A percentile compares a stretch with the other conserved stretches of the same genome.
These are phyloP conservation scores for Chrysosporium queenslandicum DNA, from an alignment of 2,329 filamentous ascomycete species.

Conservation along the genomic window DNA sequence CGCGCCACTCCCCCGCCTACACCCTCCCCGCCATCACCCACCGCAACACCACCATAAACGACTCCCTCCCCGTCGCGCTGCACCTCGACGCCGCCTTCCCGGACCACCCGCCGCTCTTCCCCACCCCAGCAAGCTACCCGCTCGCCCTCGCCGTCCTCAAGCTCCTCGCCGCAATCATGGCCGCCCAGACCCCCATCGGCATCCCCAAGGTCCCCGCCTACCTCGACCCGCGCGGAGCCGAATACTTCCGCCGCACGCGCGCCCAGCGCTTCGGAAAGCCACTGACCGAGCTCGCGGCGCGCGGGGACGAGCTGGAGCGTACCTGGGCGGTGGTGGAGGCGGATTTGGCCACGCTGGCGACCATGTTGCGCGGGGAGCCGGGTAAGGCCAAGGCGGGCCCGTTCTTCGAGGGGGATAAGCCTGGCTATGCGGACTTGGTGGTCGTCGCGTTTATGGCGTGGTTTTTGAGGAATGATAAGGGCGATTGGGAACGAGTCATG, in stretches of 20 bases:
- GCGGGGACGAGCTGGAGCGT: conserved; percentile 12
- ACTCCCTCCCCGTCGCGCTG: conserved; percentile 29
- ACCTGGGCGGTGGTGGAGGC: conserved; percentile 19
- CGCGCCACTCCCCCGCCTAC: conserved; percentile 20
- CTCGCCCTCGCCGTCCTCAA: conserved; percentile 24
- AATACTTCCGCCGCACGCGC: conserved; percentile 32
- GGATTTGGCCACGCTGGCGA: conserved; percentile 22
- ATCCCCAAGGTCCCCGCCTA: conserved; percentile 30
- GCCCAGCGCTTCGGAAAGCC: conserved; percentile 25
- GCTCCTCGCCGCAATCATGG: conserved; percentile 9
- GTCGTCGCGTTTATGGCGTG: conserved; percentile 15
- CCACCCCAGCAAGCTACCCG: conserved; percentile 25
- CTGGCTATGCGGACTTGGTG: conserved; percentile 17
- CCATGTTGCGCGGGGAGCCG: conserved; percentile 21
- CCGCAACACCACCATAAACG: conserved; percentile 20
- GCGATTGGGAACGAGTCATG: conserved; percentile 12
- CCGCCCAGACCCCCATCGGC: conserved; percentile 18
- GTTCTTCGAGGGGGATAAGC: conserved; percentile 16
- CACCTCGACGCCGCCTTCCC: conserved; percentile 34
- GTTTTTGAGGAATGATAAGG: conserved; percentile 11
- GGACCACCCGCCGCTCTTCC: conserved; percentile 26
- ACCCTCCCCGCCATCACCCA: conserved; percentile 31
- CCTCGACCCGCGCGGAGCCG: conserved; percentile 26
- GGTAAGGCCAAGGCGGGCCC: conserved; percentile 7
- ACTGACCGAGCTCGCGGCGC: conserved; percentile 27